Evolutionary conservation across 441 rosid genomes (phyloP).

Genomic region (Geranium incanum): DNA sequence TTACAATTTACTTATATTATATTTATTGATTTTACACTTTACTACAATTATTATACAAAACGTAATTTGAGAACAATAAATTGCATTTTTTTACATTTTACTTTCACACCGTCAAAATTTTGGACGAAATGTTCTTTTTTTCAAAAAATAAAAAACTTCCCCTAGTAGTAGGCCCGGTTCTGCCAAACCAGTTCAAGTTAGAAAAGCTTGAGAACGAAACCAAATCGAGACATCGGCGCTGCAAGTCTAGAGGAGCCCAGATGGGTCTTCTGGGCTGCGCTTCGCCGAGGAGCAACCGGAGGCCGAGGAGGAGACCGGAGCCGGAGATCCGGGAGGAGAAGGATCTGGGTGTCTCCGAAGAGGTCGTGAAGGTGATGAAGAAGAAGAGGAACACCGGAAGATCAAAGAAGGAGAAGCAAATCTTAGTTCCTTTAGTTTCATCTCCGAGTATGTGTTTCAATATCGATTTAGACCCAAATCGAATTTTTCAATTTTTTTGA

Average conservation of each 20-base stretch:
- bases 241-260: slow-evolving; percentile 52
- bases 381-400: slow-evolving; percentile 42
- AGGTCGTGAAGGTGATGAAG: slow-evolving; percentile 38
- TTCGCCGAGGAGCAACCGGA: slow-evolving; percentile 58
- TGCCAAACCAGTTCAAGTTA: no score
- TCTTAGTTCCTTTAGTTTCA: slow-evolving; percentile 27
- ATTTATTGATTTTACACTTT: no score
- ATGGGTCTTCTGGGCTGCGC: slow-evolving; percentile 22
- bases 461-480: background rate
- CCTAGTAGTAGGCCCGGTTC: no score
- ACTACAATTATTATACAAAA: no score
- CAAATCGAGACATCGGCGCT: slow-evolving; percentile 39
- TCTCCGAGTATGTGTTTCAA: slow-evolving; percentile 31
- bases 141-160: no score
- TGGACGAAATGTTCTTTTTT: no score
- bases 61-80: no score
- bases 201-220: no score
- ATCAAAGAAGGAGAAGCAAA: slow-evolving; percentile 68
- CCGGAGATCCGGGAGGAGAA: slow-evolving; percentile 59
- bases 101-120: no score
- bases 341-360: slow-evolving; percentile 46
- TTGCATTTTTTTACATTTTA: no score
- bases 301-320: slow-evolving; percentile 54
- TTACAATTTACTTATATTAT: no score
- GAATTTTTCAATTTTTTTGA: background rate